These are phyloP conservation scores for Botrytis galanthina DNA, from an alignment of 2,329 filamentous ascomycete genomes.

Conservation along the genomic window DNA sequence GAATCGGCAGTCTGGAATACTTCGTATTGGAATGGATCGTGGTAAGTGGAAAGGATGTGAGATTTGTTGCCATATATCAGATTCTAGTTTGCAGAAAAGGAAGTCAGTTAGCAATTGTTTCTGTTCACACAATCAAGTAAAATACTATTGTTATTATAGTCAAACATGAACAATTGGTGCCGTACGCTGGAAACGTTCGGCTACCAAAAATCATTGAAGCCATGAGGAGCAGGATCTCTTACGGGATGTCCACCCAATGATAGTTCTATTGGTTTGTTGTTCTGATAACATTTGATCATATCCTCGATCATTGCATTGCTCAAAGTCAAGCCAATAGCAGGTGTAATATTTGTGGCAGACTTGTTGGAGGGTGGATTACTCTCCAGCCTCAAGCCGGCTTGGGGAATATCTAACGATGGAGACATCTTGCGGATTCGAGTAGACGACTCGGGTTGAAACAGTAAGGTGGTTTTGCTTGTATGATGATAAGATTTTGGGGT, in stretches of 20 bases:
- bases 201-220: constrained; percentile 17
- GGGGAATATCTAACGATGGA: constrained; percentile 19
- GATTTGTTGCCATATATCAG: constrained; percentile 21
- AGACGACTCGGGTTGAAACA: background rate
- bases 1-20: constrained; percentile 53
- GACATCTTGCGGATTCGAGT: constrained; percentile 6
- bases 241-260: constrained; percentile 58
- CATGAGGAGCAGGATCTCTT: constrained; percentile 41
- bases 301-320: constrained; percentile 58
- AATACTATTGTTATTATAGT: constrained; percentile 11
- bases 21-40: constrained; percentile 52
- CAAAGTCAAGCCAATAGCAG: constrained; percentile 51
- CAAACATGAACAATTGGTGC: background rate
- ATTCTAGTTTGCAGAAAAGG: constrained; percentile 15
- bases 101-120: constrained; percentile 17
- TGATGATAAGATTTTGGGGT: background rate
- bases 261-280: constrained; percentile 56
- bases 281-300: constrained; percentile 59
- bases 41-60: constrained; percentile 36
- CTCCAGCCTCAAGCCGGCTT: constrained; percentile 18
- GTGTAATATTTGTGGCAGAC: constrained; percentile 1
- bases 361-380: constrained; percentile 17
- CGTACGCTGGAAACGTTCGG: background rate
- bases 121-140: constrained; percentile 22
- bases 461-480: background rate